Evolutionary conservation across 2,329 filamentous ascomycete species (phyloP).

Genomic region (Leptosphaerulina australis): DNA sequence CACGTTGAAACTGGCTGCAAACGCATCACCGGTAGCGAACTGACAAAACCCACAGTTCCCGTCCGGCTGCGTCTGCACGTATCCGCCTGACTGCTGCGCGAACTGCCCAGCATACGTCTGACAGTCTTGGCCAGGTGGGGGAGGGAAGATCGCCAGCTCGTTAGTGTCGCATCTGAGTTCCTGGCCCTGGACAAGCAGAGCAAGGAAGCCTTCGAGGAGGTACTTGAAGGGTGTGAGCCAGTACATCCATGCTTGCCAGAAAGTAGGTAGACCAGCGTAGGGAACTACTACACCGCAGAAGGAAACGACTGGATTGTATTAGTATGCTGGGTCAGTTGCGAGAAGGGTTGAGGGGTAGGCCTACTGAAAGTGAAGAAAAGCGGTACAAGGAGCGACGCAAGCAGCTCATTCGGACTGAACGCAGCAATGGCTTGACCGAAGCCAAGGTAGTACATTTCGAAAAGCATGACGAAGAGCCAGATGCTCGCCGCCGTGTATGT

Average conservation of each 20-base stretch:
- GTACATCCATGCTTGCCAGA: constrained; percentile 64
- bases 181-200: constrained; percentile 60
- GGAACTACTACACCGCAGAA: constrained; percentile 80
- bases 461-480: constrained; percentile 69
- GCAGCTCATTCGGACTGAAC: constrained; percentile 68
- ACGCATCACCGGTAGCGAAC: constrained; percentile 66
- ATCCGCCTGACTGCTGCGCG: constrained; percentile 62
- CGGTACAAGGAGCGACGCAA: constrained; percentile 70
- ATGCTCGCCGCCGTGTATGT: constrained; percentile 66
- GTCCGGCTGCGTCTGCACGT: constrained; percentile 61
- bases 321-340: neutral
- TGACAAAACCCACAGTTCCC: constrained; percentile 70
- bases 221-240: constrained; percentile 71
- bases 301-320: constrained; percentile 57
- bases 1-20: constrained; percentile 63
- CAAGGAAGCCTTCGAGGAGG: constrained; percentile 67
- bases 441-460: constrained; percentile 69
- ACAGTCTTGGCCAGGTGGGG: constrained; percentile 66
- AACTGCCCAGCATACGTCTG: constrained; percentile 63
- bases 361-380: constrained; percentile 68
- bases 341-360: neutral
- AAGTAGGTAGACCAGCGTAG: constrained; percentile 64
- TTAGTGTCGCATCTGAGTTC: constrained; percentile 60
- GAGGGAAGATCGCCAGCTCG: constrained; percentile 66
- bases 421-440: constrained; percentile 72